Evolutionary conservation across 768 basidiomycete species (phyloP), one percentile per base, ranked within the genome.

Genomic region (Royoungia palumana): DNA sequence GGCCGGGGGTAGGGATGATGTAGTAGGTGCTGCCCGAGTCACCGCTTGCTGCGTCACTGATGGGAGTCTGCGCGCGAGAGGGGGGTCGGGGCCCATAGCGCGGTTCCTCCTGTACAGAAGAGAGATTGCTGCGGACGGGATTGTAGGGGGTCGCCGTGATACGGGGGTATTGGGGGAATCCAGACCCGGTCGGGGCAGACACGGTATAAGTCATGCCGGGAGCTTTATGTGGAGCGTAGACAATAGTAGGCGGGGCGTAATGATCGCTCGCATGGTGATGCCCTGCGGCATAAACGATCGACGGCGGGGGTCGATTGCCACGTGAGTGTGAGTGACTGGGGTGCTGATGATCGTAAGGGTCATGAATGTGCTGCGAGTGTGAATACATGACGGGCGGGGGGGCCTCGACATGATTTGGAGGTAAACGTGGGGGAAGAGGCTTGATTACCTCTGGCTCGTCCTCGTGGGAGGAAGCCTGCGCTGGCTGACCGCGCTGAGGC

Each of bases 21-120:
- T 87, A 88, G 71, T 87, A 89, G 4, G 86, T 88, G 61, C 83
- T 80, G 19, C 78, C 83, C 5, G 84, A 84, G 32, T 77, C 77
- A 13, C 74, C 66, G 59, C 79, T 84, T 27, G 63, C 71, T 1
- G 39, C 60, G 27, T 75, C 72, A 38, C 72, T 70, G 7, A 64
- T 49, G 14, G 64, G 66, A 0, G 76, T 62, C 37, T 73, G 75
- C 16, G 72, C 72, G 17, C 68, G 68, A 13, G 59, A 21, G 25
- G 66, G 56, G 34, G 54, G 68, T 47, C 59, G 64, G 13, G 57
- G 50, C 40, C 56, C 65, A 44, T 60, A 59, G 28, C 67, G 64
- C 24, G 61, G 59, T 22, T 75, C 72, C 53, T 77, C 76, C 35
- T 69, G 64, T 6, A 71, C 66, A 7, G 71, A 71, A 0, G 58